Conservation (phyloP, 2,329 filamentous ascomycete genomes). For the Microcyclospora tardicrescens region DNA sequence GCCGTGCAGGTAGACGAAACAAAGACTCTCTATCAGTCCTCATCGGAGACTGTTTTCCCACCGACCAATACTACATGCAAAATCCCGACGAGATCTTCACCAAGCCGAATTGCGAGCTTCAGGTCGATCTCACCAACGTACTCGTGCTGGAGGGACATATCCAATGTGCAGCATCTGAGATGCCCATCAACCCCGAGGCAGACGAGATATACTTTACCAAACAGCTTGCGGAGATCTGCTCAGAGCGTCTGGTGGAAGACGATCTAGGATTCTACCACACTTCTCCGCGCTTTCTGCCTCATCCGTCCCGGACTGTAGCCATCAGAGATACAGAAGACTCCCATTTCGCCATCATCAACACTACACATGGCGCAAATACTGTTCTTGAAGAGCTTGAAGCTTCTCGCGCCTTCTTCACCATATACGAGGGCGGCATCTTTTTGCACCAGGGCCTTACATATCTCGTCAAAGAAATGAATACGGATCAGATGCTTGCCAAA, state of each 20-base stretch:
- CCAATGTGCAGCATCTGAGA: conserved; percentile 89
- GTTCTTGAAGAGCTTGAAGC: conserved; percentile 95
- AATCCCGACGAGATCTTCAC: conserved; percentile 91
- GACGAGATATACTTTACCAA: conserved; percentile 70
- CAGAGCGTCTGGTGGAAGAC: conserved; percentile 61
- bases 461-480: conserved; percentile 76
- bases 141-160: conserved; percentile 86
- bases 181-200: conserved; percentile 70
- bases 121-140: conserved; percentile 85
- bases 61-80: conserved; percentile 94
- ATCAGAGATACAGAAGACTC: conserved; percentile 83
- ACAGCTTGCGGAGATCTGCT: conserved; percentile 56
- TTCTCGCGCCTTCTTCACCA: conserved; percentile 83
- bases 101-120: conserved; percentile 75
- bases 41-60: conserved; percentile 77
- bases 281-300: conserved; percentile 73
- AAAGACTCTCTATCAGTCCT: conserved; percentile 86
- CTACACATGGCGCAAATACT: conserved; percentile 65
- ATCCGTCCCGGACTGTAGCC: conserved; percentile 68
- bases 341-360: conserved; percentile 90
- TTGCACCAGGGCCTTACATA: conserved; percentile 92
- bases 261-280: conserved; percentile 77
- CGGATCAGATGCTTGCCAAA: conserved; percentile 67
- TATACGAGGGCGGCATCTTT: conserved; percentile 96
- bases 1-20: conserved; percentile 79